These are phyloP conservation scores for Clitopilus passeckerianus DNA, from an alignment of 768 basidiomycete species.

Conservation along the genomic window DNA sequence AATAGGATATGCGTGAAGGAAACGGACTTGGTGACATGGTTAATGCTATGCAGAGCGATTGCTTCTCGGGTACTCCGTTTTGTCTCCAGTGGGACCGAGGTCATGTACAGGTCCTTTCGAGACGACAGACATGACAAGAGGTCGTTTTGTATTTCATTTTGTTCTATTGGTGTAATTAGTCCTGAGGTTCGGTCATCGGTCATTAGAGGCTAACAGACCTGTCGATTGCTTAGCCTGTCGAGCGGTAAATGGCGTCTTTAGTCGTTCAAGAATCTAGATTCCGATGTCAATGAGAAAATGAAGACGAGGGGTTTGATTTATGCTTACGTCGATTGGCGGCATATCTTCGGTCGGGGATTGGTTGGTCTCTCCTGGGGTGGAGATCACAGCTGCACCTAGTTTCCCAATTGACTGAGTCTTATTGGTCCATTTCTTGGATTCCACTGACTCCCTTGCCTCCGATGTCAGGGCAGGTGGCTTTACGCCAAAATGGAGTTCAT, in stretches of 20 bases:
- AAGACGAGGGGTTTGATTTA: too few relatives aligned
- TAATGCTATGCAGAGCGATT: conserved; percentile 73
- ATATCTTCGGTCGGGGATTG: conserved; percentile 19
- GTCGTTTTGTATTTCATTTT: conserved; percentile 57
- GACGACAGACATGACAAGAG: conserved; percentile 61
- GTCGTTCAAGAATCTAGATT: conserved; percentile 49
- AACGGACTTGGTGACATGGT: conserved; percentile 84
- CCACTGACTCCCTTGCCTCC: conserved; percentile 43
- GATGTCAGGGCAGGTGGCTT: conserved; percentile 48
- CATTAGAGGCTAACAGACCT: conserved; percentile 31
- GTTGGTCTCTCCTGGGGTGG: conserved; percentile 36
- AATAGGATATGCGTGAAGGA: background rate
- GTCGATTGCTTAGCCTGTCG: conserved; percentile 48
- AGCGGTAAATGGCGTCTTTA: conserved; percentile 49
- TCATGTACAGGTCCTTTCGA: conserved; percentile 73
- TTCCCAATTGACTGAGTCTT: conserved; percentile 46
- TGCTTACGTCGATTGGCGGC: conserved; percentile 27
- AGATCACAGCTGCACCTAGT: conserved; percentile 52
- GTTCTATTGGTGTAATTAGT: conserved; percentile 27
- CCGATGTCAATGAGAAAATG: background rate
- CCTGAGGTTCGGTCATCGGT: conserved; percentile 2
- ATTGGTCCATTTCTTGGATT: conserved; percentile 52
- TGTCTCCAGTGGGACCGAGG: conserved; percentile 61
- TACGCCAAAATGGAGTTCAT: conserved; percentile 74
- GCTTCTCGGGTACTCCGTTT: conserved; percentile 62